A percentile compares a stretch with the other conserved stretches of the same genome.
Conservation (phyloP, 148 eudicot genomes). For the Spergularia bocconei region DNA sequence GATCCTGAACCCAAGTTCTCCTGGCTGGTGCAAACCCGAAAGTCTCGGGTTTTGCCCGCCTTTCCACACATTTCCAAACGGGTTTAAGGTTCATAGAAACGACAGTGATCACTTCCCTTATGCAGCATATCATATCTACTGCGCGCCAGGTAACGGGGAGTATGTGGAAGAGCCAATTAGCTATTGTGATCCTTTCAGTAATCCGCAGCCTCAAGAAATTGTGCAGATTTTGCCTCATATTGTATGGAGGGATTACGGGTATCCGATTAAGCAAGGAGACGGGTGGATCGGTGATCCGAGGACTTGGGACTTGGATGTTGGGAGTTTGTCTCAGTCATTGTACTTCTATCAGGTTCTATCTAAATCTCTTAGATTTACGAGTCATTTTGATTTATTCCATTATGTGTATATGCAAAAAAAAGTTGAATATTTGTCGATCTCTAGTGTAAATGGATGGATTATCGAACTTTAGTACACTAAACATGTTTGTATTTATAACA, state of each 20-base stretch:
- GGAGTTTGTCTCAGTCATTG: conserved; percentile 46
- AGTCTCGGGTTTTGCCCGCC: conserved; percentile 42
- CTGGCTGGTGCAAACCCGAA: conserved; percentile 29
- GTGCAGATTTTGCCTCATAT: conserved; percentile 60
- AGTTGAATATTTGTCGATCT: neutral
- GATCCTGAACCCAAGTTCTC: conserved; percentile 45
- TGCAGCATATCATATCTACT: conserved; percentile 47
- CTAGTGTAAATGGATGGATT: neutral
- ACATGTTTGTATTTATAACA: conserved; percentile 13
- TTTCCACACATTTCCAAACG: conserved; percentile 41
- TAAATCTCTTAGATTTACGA: neutral
- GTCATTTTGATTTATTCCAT: neutral
- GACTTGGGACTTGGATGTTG: conserved; percentile 67
- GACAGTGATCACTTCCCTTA: conserved; percentile 41
- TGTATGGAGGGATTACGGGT: conserved; percentile 64
- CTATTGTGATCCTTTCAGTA: conserved; percentile 47
- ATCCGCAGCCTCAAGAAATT: conserved; percentile 66
- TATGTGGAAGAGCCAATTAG: conserved; percentile 29
- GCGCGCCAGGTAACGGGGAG: conserved; percentile 49
- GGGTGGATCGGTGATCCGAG: conserved; percentile 60
- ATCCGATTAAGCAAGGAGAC: conserved; percentile 47
- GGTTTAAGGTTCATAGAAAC: conserved; percentile 35
- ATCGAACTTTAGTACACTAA: neutral
- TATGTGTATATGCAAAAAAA: neutral
- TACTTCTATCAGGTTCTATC: conserved; percentile 46